Percentiles rank a stretch among this genome's conserved stretches.
phyloP scores from a whole-genome alignment of 768 basidiomycete species.

The Podaxis rugospora region DNA sequence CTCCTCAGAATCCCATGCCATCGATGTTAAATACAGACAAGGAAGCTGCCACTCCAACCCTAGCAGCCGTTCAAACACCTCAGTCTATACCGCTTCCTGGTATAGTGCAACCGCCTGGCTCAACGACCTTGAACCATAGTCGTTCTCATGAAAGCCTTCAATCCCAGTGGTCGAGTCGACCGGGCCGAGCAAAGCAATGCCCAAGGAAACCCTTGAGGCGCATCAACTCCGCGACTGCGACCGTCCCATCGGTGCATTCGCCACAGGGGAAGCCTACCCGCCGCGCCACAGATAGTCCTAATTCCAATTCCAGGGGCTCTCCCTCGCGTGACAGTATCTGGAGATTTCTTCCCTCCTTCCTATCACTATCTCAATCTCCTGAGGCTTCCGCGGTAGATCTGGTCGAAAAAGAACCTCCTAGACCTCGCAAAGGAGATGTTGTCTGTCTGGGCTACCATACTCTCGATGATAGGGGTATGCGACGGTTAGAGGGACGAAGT shows the following conservation, averaged over 20 bases:
- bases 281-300: constrained; percentile 13
- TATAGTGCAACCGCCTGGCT: neutral
- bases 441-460: constrained; percentile 69
- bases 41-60: neutral
- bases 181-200: neutral
- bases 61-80: neutral
- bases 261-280: constrained; percentile 12
- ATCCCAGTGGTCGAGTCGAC: neutral
- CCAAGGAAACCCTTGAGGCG: neutral
- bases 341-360: constrained; percentile 49
- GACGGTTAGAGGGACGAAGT: constrained; percentile 68
- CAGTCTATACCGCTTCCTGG: neutral
- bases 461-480: constrained; percentile 73
- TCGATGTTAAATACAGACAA: neutral
- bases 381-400: constrained; percentile 17
- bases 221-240: neutral
- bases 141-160: constrained; percentile 3
- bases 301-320: constrained; percentile 5
- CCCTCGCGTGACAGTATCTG: constrained; percentile 15
- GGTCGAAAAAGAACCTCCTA: constrained; percentile 15
- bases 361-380: constrained; percentile 28
- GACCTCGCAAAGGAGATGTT: constrained; percentile 61
- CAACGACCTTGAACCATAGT: neutral
- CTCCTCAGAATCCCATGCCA: neutral
- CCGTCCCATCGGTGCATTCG: neutral